Percentiles rank a stretch among this genome's conserved stretches.
phyloP scores from a whole-genome alignment of 495 filamentous ascomycete genomes.

The Parmelia sp. region DNA sequence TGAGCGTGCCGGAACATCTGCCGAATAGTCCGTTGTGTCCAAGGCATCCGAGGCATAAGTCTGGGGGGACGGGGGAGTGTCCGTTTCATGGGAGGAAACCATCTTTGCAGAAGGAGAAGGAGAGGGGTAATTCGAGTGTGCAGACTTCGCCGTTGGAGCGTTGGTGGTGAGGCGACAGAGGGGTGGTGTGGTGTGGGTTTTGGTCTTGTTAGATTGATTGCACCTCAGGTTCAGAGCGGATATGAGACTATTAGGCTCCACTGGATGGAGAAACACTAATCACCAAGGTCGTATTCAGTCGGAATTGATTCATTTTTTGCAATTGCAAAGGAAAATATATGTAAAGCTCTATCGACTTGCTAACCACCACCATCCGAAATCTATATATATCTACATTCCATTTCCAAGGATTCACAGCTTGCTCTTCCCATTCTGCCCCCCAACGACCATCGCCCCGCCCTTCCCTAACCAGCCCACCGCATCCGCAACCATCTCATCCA shows the following conservation, averaged over 20 bases:
- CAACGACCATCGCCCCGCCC: constrained; percentile 55
- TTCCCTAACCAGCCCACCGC: constrained; percentile 63
- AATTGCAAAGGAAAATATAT: background rate
- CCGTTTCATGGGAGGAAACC: constrained; percentile 27
- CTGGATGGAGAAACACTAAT: background rate
- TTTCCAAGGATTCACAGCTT: constrained; percentile 45
- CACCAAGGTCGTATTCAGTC: background rate
- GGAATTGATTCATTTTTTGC: background rate
- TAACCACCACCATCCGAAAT: background rate
- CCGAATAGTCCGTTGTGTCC: constrained; percentile 61
- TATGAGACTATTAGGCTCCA: background rate
- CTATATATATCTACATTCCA: background rate
- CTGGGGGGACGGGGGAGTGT: constrained; percentile 51
- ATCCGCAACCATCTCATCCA: constrained; percentile 90
- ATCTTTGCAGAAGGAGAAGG: background rate
- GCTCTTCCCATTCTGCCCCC: constrained; percentile 16
- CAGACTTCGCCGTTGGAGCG: background rate
- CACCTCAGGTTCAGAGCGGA: background rate
- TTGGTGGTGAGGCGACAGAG: background rate
- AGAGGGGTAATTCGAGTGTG: background rate
- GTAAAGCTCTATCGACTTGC: background rate
- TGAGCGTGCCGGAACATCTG: constrained; percentile 58
- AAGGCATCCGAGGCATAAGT: constrained; percentile 47
- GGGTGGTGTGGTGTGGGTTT: background rate
- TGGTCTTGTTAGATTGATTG: background rate